Evolutionary conservation across 305 asterid species (phyloP).

Genomic region (Withania somnifera): DNA sequence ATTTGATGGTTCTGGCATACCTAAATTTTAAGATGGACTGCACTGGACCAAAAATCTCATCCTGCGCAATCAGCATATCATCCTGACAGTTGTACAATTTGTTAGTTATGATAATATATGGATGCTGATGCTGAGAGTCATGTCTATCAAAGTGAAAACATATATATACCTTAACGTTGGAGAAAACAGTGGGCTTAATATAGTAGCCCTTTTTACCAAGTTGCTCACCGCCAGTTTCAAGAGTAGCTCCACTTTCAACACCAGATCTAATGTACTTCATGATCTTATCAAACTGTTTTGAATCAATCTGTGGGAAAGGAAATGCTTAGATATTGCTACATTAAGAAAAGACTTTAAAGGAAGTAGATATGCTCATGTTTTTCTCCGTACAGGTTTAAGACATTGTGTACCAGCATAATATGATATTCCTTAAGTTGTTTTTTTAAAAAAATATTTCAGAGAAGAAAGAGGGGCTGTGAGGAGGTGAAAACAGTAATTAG

Average conservation of each 20-base stretch:
- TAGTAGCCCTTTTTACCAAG: slow-evolving; percentile 61
- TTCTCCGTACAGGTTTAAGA: neutral
- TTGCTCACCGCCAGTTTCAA: slow-evolving; percentile 80
- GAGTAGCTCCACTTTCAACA: slow-evolving; percentile 65
- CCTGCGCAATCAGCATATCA: slow-evolving; percentile 71
- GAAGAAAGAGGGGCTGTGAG: neutral
- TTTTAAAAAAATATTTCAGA: too few relatives aligned
- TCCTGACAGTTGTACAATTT: slow-evolving; percentile 31
- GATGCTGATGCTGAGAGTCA: neutral
- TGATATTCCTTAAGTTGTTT: too few relatives aligned
- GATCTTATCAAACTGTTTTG: slow-evolving; percentile 68
- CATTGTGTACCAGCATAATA: neutral
- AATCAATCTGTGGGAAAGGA: slow-evolving; percentile 42
- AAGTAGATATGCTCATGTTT: neutral
- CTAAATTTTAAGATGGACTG: slow-evolving; percentile 69
- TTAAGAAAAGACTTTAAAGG: neutral
- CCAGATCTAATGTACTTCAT: slow-evolving; percentile 59
- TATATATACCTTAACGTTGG: slow-evolving; percentile 57
- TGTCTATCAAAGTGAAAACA: neutral
- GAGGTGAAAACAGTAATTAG: too few relatives aligned
- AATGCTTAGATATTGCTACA: neutral
- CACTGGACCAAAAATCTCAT: slow-evolving; percentile 95
- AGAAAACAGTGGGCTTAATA: slow-evolving; percentile 88
- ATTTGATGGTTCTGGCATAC: slow-evolving; percentile 18
- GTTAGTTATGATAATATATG: neutral